Evolutionary conservation across 208 protist species (phyloP), one percentile per base, ranked within the genome.

Genomic region (Angomonas desouzai): DNA sequence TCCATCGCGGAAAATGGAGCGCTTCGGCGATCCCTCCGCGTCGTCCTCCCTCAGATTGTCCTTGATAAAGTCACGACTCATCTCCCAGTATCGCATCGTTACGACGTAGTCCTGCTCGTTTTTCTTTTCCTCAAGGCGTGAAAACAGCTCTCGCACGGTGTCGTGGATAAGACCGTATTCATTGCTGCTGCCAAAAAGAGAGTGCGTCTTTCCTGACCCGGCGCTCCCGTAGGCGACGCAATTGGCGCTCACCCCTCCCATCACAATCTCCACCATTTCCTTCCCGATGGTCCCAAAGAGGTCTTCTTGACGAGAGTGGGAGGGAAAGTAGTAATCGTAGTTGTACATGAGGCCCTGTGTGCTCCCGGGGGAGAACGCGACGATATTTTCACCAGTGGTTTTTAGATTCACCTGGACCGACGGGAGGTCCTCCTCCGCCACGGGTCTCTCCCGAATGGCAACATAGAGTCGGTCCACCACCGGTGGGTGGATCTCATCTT

Each of bases 301-400:
- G 47, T 93, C 84, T 7, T 86, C 67, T 59, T 93, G 87, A 6
- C 77, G 81, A n/a, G 87, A 66, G 28, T 83, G 77, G 45, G 79
- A 72, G 1, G 91, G 83, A 62, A 89, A 94, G 63, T 83, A 92
- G 70, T 92, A 96, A 70, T 96, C 91, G 45, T 89, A 94, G 77
- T 94, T 76, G 66, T 94, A 96, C 83, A 93, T 84, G 30, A 94
- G 76, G 27, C 88, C 91, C 58, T 89, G 75, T 7, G 58, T 40
- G 22, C 74, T 56, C 29, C 68, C 64, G 2, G 86, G 86, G 0
- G 83, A 68, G 55, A 91, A 93, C 43, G 89, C 88, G 22, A 93
- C 67, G 22, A 96, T 68, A 57, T 92, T 91, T 45, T 91, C 83
- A 32, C 89, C 78, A 28, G 90, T 70, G 1, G 76, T 77, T 36